Base-by-base conservation (phyloP, 1,139 yeast species). In the Magnusiomyces paraingens region DNA sequence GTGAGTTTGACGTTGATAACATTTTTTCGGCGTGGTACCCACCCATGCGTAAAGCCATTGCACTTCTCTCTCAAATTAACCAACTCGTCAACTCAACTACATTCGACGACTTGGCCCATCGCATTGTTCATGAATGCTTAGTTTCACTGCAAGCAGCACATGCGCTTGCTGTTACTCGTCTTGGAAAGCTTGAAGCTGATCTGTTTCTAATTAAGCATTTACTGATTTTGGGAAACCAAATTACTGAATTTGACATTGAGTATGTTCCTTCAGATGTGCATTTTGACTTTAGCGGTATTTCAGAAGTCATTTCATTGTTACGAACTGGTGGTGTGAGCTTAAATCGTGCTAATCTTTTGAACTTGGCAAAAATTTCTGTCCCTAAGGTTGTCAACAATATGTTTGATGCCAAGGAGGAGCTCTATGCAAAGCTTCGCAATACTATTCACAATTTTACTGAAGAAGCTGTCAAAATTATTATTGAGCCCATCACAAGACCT, bases 71-170 rank as follows among this genome's bases (percentile, higher is more conserved):
- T 22, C 86, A 82, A 64, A 84, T 91, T 21, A 87, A 89, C 65
- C 95, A 88, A 64, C 73, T 90, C 61, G 79, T 91, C 26, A 83
- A 84, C 59, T 62, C 73, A n/a, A 73, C 80, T 10, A 87, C 90
- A 1, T 91, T 91, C 70, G 96, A 90, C 64, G 96, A 89, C 64
- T 70, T 91, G 58, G 96, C 97, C 0, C 96, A 90, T 66, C 82
- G 86, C 54, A 83, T 89, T 55, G 88, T 91, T 4, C 96, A 88
- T 64, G 80, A 86, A 49, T 85, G 95, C 62, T 78, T 91, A 42
- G 67, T 72, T 52, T 86, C 82, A 35, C 75, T 77, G 66, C 78
- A 72, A 66, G 74, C 64, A 62, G 87, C 86, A 6, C 80, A 78
- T 60, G 72, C 66, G 1, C 57, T 71, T 58, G 70, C 77, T 57